phyloP scores from a whole-genome alignment of 2,329 filamentous ascomycete genomes.

The Magnaporthiopsis incrustans region DNA sequence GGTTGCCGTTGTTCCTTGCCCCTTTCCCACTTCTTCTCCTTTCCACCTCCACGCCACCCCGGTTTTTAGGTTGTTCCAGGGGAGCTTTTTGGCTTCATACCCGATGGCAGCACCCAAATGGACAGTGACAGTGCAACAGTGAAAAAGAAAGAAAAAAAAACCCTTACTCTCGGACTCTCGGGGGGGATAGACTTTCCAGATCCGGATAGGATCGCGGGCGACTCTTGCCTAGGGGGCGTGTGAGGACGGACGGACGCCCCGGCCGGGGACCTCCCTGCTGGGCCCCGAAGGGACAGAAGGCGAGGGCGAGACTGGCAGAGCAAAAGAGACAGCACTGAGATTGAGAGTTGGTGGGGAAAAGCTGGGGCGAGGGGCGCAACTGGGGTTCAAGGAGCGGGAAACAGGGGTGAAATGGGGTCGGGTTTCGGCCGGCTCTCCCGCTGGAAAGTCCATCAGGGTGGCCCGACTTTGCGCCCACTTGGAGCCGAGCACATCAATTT shows the following conservation, averaged over 20 bases:
- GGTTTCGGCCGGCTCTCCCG: constrained; percentile 7
- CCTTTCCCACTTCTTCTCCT: background rate
- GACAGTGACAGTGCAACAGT: too few species aligned
- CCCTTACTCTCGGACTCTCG: too few species aligned
- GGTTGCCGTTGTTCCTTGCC: background rate
- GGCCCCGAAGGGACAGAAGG: background rate
- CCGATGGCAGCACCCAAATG: background rate
- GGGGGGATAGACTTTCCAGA: background rate
- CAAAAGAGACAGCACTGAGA: background rate
- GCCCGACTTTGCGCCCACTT: background rate
- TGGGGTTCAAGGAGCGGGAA: constrained; percentile 2
- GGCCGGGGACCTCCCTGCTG: too few species aligned
- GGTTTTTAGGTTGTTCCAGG: background rate
- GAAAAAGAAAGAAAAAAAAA: background rate
- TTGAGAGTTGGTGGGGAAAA: constrained; percentile 6
- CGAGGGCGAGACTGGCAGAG: too few species aligned
- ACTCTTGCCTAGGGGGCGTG: background rate
- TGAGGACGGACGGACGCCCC: background rate
- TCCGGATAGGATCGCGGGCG: background rate
- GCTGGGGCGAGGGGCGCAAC: background rate
- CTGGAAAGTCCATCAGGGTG: background rate
- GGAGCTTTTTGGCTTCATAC: background rate
- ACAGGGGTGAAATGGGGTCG: constrained; percentile 4
- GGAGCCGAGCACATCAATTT: background rate
- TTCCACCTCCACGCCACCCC: background rate